phyloP scores from a whole-genome alignment of 1,139 yeast species.

The Blastobotrys apis region DNA sequence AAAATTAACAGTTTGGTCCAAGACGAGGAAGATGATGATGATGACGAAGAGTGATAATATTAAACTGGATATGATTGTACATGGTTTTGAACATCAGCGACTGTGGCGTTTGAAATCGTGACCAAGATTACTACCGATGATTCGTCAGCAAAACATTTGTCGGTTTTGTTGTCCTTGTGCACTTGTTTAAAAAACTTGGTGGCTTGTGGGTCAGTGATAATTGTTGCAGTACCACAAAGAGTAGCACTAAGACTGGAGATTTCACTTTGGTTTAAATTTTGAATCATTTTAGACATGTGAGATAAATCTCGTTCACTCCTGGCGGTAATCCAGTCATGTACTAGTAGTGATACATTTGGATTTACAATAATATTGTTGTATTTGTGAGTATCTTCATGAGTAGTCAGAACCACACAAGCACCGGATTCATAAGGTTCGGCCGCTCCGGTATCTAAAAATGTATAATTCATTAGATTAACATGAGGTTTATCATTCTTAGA shows the following conservation, averaged over 20 bases:
- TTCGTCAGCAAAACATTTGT: conserved; percentile 60
- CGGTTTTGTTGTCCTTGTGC: conserved; percentile 50
- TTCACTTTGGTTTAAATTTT: conserved; percentile 70
- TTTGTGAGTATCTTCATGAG: conserved; percentile 66
- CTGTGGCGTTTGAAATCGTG: conserved; percentile 60
- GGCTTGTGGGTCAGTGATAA: conserved; percentile 46
- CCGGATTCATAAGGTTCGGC: conserved; percentile 38
- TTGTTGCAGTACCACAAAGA: conserved; percentile 63
- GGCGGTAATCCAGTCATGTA: conserved; percentile 83
- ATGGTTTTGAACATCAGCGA: conserved; percentile 76
- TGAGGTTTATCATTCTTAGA: conserved; percentile 66
- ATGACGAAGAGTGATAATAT: conserved; percentile 13
- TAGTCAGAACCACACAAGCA: conserved; percentile 56
- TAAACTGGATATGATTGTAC: conserved; percentile 31
- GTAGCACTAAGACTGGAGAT: conserved; percentile 75
- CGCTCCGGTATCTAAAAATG: conserved; percentile 46
- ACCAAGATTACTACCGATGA: conserved; percentile 66
- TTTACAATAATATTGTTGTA: conserved; percentile 60
- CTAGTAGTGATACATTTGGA: conserved; percentile 70
- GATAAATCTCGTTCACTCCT: conserved; percentile 40
- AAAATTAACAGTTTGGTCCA: conserved; percentile 44
- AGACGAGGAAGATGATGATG: conserved; percentile 27
- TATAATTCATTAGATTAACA: conserved; percentile 84
- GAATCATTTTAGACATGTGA: conserved; percentile 54
- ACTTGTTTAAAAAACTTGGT: conserved; percentile 53